phyloP scores from a whole-genome alignment of 495 filamentous ascomycete genomes.

The Penicillium egyptiacum region DNA sequence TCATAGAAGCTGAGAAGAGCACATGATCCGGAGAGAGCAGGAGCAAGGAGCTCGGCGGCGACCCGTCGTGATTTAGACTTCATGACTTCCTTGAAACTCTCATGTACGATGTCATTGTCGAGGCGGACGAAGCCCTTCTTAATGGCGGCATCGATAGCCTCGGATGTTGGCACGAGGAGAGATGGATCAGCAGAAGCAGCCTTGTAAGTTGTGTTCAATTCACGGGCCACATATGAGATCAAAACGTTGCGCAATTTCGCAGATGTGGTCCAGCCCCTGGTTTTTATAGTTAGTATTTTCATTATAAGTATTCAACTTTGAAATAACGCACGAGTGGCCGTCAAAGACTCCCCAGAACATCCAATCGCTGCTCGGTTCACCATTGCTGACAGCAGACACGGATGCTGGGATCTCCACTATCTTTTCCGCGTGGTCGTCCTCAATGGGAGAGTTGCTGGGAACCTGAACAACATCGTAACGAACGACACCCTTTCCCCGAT shows the following conservation, averaged over 20 bases:
- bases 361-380: conserved; percentile 75
- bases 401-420: conserved; percentile 80
- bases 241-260: conserved; percentile 91
- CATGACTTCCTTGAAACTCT: conserved; percentile 82
- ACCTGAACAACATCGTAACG: conserved; percentile 96
- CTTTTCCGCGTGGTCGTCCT: conserved; percentile 97
- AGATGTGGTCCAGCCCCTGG: conserved; percentile 96
- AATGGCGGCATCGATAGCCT: conserved; percentile 85
- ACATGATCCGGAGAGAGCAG: conserved; percentile 92
- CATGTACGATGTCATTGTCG: conserved; percentile 90
- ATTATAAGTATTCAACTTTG: not conserved
- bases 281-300: conserved; percentile 17
- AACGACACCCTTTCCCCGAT: conserved; percentile 85
- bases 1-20: conserved; percentile 97
- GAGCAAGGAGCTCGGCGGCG: conserved; percentile 87
- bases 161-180: conserved; percentile 57
- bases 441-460: conserved; percentile 94
- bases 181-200: conserved; percentile 62
- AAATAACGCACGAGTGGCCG: conserved; percentile 74
- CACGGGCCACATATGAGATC: conserved; percentile 87
- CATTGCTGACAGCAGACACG: conserved; percentile 51
- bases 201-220: conserved; percentile 92
- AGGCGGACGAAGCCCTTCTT: conserved; percentile 86
- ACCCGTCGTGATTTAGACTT: conserved; percentile 81
- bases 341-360: conserved; percentile 99